Evolutionary conservation across 2,329 filamentous ascomycete genomes (phyloP).

Genomic region (Hymenoscyphus albidus): DNA sequence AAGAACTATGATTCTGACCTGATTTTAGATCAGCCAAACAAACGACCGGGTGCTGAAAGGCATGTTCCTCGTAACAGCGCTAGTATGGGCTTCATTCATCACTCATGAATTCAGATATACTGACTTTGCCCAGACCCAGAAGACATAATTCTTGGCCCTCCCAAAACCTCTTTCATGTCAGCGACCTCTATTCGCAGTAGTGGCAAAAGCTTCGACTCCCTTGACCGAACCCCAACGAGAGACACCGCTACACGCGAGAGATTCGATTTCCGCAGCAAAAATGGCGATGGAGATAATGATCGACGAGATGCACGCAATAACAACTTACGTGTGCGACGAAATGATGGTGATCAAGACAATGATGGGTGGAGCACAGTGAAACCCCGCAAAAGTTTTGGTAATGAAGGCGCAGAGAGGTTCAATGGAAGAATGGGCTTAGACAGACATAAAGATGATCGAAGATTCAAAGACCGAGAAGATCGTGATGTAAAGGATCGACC

Average conservation of each 20-base stretch:
- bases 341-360: conserved; percentile 55
- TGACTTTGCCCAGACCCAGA: conserved; percentile 54
- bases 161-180: conserved; percentile 78
- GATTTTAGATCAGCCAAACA: conserved; percentile 38
- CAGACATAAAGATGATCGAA: conserved; percentile 39
- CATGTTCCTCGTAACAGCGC: conserved; percentile 53
- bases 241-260: conserved; percentile 55
- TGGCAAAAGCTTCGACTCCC: conserved; percentile 39
- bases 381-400: conserved; percentile 68
- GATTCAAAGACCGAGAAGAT: conserved; percentile 50
- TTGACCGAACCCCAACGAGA: conserved; percentile 43
- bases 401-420: conserved; percentile 68
- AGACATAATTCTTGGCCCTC: conserved; percentile 81
- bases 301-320: conserved; percentile 47
- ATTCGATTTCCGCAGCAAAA: conserved; percentile 54
- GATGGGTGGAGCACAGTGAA: conserved; percentile 75
- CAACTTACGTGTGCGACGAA: conserved; percentile 48
- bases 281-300: conserved; percentile 49
- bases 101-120: conserved; percentile 19
- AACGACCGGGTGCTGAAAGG: conserved; percentile 50
- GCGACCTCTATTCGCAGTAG: conserved; percentile 54
- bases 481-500: conserved; percentile 50
- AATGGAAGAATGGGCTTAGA: conserved; percentile 60
- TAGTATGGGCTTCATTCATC: conserved; percentile 44
- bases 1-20: conserved; percentile 32